phyloP scores from a whole-genome alignment of 768 basidiomycete species.

The Agaricus subrufescens region DNA sequence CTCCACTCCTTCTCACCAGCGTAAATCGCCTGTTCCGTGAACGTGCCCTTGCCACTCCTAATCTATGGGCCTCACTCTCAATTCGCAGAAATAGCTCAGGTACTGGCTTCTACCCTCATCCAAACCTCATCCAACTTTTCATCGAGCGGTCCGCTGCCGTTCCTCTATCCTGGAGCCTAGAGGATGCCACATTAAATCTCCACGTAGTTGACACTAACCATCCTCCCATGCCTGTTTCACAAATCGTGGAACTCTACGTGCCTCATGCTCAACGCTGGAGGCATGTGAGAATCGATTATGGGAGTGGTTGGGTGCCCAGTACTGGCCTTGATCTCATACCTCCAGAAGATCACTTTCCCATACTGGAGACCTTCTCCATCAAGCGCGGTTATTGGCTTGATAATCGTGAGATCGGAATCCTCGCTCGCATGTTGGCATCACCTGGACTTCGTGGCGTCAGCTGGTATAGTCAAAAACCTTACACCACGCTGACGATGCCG shows the following conservation, averaged over 20 bases:
- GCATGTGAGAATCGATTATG: constrained; percentile 18
- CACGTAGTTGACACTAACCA: constrained; percentile 10
- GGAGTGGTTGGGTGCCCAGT: constrained; percentile 15
- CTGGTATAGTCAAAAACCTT: constrained; percentile 16
- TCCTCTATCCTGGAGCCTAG: constrained; percentile 21
- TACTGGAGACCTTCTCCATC: constrained; percentile 22
- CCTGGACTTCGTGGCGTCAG: constrained; percentile 19
- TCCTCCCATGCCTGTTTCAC: constrained; percentile 13
- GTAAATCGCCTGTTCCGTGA: constrained; percentile 12
- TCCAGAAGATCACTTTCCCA: constrained; percentile 13
- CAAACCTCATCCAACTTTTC: constrained; percentile 16
- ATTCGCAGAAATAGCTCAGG: constrained; percentile 12
- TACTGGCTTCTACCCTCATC: constrained; percentile 9
- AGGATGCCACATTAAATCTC: constrained; percentile 12
- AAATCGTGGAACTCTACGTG: constrained; percentile 19
- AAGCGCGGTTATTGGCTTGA: constrained; percentile 17
- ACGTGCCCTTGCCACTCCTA: constrained; percentile 10
- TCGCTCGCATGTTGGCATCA: constrained; percentile 19
- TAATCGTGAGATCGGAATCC: constrained; percentile 10
- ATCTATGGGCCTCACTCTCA: constrained; percentile 18
- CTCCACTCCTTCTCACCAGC: constrained; percentile 11
- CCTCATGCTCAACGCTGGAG: constrained; percentile 23
- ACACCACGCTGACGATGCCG: constrained; percentile 18
- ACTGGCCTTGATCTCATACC: constrained; percentile 12
- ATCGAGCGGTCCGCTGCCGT: constrained; percentile 20